A percentile compares a stretch with the other conserved stretches of the same genome.
phyloP scores from a whole-genome alignment of 139 green algal species.

The Micractinium conductrix region DNA sequence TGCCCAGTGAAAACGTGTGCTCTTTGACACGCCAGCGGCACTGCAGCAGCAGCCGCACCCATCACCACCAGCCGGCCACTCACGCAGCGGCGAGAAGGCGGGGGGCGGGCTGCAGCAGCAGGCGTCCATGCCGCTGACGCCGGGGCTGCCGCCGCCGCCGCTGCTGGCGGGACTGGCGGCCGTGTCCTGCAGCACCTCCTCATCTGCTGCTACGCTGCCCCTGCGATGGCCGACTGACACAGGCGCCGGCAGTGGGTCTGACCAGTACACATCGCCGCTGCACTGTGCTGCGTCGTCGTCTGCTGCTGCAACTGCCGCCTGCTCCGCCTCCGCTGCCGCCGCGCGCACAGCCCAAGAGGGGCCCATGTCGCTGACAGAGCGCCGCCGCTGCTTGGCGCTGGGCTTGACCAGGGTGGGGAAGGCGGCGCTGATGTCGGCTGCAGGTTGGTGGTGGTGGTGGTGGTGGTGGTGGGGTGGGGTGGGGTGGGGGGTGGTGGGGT shows the following conservation, averaged over 20 bases:
- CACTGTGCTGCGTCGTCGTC: background rate
- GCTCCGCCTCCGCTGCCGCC: background rate
- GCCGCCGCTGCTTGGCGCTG: conserved; percentile 5
- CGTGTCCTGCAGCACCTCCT: conserved; percentile 16
- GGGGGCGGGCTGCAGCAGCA: conserved; percentile 13
- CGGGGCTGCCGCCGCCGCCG: conserved; percentile 7
- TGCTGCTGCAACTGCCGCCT: background rate
- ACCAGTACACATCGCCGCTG: conserved; percentile 22
- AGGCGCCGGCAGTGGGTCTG: conserved; percentile 18
- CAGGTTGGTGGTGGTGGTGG: background rate
- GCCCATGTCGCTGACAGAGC: conserved; percentile 4
- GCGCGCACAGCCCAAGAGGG: background rate
- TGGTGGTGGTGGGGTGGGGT: background rate
- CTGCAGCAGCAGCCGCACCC: background rate
- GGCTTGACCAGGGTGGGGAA: conserved; percentile 21
- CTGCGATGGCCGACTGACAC: background rate
- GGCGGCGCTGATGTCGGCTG: conserved; percentile 28
- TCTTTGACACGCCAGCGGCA: too few species aligned
- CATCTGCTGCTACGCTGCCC: background rate
- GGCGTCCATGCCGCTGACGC: background rate
- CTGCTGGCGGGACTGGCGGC: conserved; percentile 22
- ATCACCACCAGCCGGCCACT: too few species aligned
- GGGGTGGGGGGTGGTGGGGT: background rate
- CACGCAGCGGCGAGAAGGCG: conserved; percentile 9
- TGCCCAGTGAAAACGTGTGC: too few species aligned